Conservation (phyloP, 768 basidiomycete species). For the Mycena epipterygia region DNA sequence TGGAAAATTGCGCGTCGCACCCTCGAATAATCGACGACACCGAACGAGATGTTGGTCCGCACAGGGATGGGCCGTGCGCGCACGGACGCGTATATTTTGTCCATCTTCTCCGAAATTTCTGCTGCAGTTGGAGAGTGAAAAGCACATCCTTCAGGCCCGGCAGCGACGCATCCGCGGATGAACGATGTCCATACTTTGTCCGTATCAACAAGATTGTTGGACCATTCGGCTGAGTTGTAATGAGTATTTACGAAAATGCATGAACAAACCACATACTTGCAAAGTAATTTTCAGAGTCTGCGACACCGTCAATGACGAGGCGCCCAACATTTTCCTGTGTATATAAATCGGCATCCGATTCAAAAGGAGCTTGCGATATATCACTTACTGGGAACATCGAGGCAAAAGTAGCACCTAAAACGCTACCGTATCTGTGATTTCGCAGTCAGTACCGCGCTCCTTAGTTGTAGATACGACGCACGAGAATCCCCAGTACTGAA, state of each 20-base stretch:
- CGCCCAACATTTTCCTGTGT: slow-evolving; percentile 35
- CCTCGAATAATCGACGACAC: slow-evolving; percentile 52
- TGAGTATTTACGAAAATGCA: background rate
- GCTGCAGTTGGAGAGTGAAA: slow-evolving; percentile 55
- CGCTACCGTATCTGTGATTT: slow-evolving; percentile 23
- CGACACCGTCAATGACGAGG: slow-evolving; percentile 33
- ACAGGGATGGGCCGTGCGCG: slow-evolving; percentile 51
- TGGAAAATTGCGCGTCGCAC: slow-evolving; percentile 49
- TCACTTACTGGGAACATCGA: slow-evolving; percentile 34
- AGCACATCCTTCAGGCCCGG: slow-evolving; percentile 51
- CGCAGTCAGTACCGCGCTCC: background rate
- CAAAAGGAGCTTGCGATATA: background rate
- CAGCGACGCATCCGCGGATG: slow-evolving; percentile 51
- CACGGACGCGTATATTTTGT: slow-evolving; percentile 48
- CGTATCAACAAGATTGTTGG: slow-evolving; percentile 41
- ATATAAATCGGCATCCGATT: background rate
- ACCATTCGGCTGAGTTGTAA: slow-evolving; percentile 16
- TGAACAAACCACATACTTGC: slow-evolving; percentile 7
- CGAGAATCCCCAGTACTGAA: slow-evolving; percentile 37
- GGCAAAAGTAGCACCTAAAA: slow-evolving; percentile 36
- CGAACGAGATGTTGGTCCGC: slow-evolving; percentile 18
- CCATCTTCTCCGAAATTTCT: slow-evolving; percentile 51
- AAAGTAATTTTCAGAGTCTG: slow-evolving; percentile 27
- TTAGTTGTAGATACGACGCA: background rate
- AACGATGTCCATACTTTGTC: slow-evolving; percentile 53